Base-by-base conservation (phyloP, 1,284 basidiomycete genomes). In the Tilletia caries region DNA sequence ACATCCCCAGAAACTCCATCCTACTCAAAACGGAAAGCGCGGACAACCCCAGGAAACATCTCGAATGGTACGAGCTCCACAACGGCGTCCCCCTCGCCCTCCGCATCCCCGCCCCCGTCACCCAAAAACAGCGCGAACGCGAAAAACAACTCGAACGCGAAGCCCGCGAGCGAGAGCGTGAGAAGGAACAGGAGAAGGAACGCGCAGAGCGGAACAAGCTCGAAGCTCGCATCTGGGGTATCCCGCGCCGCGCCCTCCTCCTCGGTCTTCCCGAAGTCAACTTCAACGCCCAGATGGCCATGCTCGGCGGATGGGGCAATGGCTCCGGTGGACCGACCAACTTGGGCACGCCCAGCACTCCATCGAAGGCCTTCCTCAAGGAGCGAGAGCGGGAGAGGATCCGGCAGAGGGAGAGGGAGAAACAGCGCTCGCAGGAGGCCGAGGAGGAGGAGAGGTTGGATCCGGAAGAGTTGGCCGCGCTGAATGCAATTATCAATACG, bases 401-500 rank as follows among this genome's bases (percentile, higher is more conserved):
- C 67, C 20, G 54, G 13, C 64, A 70, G 25, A 37, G 44, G 29
- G 34, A 68, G 54, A 46, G 44, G 29, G 64, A 60, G 65, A 60
- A 66, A 54, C 58, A 71, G 54, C 23, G 46, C 25, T 44, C 54
- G 25, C 37, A 20, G 15, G 70, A 71, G 60, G 18, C 13, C n/a
- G 54, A 46, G 50, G 52, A 65, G 27, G 68, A 75, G 8, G 75
- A 76, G 64, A 73, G 69, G 20, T 74, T 82, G 71, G 81, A 81
- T 52, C 75, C 80, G 0, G 79, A 80, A 50, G 81, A 82, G 62
- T 75, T 82, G 15, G 81, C 81, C 5, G 76, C 76, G 27, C 73
- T 82, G 52, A 82, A 82, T 58, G 80, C 81, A 33, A 82, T 82
- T 69, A 82, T 82, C 75, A 82, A 82, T 70, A 82, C 81, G 8